These are phyloP conservation scores for Xylaria polymorpha DNA, from an alignment of 2,329 filamentous ascomycete genomes.

Conservation along the genomic window DNA sequence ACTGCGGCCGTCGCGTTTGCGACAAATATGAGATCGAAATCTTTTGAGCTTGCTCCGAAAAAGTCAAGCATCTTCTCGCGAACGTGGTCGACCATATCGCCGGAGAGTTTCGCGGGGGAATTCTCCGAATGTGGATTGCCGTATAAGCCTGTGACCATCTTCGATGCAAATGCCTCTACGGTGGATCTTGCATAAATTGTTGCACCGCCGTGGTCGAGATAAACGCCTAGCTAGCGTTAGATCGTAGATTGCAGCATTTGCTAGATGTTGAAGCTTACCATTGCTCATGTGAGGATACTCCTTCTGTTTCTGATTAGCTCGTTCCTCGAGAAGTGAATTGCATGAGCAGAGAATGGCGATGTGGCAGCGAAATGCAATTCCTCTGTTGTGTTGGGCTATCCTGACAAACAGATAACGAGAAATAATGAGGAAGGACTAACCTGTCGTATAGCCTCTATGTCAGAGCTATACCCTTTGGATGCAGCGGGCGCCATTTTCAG, in stretches of 20 bases:
- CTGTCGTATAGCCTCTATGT: slow-evolving; percentile 53
- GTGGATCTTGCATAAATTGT: slow-evolving; percentile 70
- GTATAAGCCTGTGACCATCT: slow-evolving; percentile 68
- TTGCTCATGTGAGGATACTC: slow-evolving; percentile 59
- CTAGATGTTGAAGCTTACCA: slow-evolving; percentile 46
- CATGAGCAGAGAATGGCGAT: neutral
- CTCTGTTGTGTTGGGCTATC: neutral
- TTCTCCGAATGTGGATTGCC: slow-evolving; percentile 77
- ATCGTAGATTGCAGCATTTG: neutral
- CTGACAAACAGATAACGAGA: neutral
- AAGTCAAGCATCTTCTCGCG: slow-evolving; percentile 65
- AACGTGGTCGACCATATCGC: slow-evolving; percentile 67
- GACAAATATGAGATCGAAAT: slow-evolving; percentile 80
- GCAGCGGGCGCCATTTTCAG: slow-evolving; percentile 41
- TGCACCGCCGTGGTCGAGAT: slow-evolving; percentile 69
- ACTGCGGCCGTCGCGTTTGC: slow-evolving; percentile 92
- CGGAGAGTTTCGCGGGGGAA: slow-evolving; percentile 67
- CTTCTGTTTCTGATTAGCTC: slow-evolving; percentile 41
- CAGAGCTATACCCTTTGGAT: slow-evolving; percentile 48
- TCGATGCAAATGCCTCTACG: slow-evolving; percentile 64
- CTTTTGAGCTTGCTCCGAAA: slow-evolving; percentile 67
- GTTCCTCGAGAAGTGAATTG: neutral
- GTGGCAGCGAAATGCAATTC: neutral
- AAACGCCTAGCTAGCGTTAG: slow-evolving; percentile 53
- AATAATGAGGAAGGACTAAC: slow-evolving; percentile 25